Evolutionary conservation across 2,329 filamentous ascomycete species (phyloP).

Genomic region (Cryphonectria radicalis): DNA sequence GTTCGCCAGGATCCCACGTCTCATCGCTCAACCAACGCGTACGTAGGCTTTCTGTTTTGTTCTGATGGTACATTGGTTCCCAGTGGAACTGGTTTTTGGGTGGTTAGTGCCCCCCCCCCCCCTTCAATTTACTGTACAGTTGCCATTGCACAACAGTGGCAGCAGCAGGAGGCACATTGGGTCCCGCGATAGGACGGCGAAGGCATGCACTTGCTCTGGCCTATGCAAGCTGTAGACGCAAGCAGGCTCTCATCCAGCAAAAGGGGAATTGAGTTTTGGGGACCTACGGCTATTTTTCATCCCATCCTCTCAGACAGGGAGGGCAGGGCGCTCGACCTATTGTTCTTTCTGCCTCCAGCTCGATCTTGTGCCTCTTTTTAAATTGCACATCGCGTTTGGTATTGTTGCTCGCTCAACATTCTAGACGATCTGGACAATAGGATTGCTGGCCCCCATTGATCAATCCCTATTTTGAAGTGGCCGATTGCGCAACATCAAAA

Average conservation of each 20-base stretch:
- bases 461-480: not conserved
- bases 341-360: not conserved
- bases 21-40: slow-evolving; percentile 77
- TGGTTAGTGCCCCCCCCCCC: too few species aligned
- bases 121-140: not conserved
- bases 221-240: slow-evolving; percentile 4
- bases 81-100: not conserved
- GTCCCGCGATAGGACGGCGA: not conserved
- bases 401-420: not conserved
- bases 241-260: not conserved
- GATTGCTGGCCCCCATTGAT: slow-evolving; percentile 9
- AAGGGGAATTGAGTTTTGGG: too few species aligned
- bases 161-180: not conserved
- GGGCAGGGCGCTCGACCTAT: not conserved
- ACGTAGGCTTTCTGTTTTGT: slow-evolving; percentile 52
- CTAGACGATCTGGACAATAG: not conserved
- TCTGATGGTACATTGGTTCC: not conserved
- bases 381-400: not conserved
- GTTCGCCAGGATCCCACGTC: slow-evolving; percentile 71
- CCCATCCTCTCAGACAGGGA: not conserved
- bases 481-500: slow-evolving; percentile 7
- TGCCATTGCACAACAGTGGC: not conserved
- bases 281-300: not conserved
- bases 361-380: not conserved
- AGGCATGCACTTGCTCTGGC: not conserved